phyloP scores from a whole-genome alignment of 495 filamentous ascomycete species.

The Corynascus novoguineensis region DNA sequence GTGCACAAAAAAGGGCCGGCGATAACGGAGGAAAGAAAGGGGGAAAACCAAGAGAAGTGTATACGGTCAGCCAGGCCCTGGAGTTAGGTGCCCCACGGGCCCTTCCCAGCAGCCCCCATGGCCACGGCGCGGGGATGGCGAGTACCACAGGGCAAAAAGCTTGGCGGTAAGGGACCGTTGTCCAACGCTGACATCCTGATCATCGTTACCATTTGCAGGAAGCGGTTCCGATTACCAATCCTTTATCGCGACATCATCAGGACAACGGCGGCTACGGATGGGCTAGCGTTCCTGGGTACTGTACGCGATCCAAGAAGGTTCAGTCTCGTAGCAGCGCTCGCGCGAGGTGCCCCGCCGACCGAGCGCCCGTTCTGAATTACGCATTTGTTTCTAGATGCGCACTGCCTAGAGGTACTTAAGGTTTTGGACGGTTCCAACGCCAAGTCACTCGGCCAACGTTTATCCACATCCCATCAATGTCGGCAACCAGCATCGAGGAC shows the following conservation, averaged over 20 bases:
- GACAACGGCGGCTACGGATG: not conserved
- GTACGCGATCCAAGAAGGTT: not conserved
- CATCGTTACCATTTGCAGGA: not conserved
- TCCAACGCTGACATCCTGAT: not conserved
- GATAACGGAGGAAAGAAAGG: not conserved
- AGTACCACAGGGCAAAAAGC: not conserved
- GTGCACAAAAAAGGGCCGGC: too few relatives aligned
- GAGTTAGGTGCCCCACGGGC: not conserved
- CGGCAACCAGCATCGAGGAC: conserved; percentile 3
- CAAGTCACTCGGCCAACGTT: too few relatives aligned
- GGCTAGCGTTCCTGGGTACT: too few relatives aligned
- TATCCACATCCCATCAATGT: conserved; percentile 3
- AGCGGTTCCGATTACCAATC: not conserved
- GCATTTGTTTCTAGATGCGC: too few relatives aligned
- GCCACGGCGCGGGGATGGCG: not conserved
- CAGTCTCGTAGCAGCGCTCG: too few relatives aligned
- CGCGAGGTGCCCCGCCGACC: too few relatives aligned
- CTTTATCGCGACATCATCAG: not conserved
- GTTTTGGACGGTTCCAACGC: too few relatives aligned
- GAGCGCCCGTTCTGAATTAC: too few relatives aligned
- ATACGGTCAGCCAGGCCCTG: not conserved
- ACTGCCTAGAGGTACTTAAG: too few relatives aligned
- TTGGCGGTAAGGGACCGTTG: conserved; percentile 5
- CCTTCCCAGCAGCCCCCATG: too few relatives aligned
- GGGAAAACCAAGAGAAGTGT: not conserved